phyloP scores from a whole-genome alignment of 2,329 filamentous ascomycete species.

The Aspergillus novofumigatus region DNA sequence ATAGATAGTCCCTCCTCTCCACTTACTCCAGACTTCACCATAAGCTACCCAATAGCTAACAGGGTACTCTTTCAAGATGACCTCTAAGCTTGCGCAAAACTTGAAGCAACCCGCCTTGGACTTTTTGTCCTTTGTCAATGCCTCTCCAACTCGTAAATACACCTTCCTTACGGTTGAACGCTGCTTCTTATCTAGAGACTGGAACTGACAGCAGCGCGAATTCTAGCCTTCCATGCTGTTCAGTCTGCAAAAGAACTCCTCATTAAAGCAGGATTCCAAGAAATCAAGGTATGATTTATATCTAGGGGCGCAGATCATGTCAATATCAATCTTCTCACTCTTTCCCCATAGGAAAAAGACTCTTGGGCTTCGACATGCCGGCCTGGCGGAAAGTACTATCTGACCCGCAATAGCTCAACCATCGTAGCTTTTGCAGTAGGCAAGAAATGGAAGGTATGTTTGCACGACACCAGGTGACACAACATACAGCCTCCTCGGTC shows the following conservation, averaged over 20 bases:
- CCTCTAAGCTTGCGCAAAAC: slow-evolving; percentile 24
- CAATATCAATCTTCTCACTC: neutral
- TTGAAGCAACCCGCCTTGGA: slow-evolving; percentile 59
- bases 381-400: slow-evolving; percentile 91
- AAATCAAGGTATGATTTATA: slow-evolving; percentile 59
- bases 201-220: neutral
- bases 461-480: neutral
- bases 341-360: slow-evolving; percentile 64
- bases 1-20: neutral
- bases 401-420: slow-evolving; percentile 88
- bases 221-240: slow-evolving; percentile 86
- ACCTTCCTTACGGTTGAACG: neutral
- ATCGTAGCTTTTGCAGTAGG: slow-evolving; percentile 91
- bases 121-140: slow-evolving; percentile 91
- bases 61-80: slow-evolving; percentile 24
- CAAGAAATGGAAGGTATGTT: slow-evolving; percentile 67
- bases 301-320: neutral
- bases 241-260: slow-evolving; percentile 71
- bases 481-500: neutral
- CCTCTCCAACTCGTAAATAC: slow-evolving; percentile 79
- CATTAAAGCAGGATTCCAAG: slow-evolving; percentile 76
- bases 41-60: slow-evolving; percentile 9
- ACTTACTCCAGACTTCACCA: slow-evolving; percentile 4
- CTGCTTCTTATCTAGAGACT: neutral
- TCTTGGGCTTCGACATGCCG: slow-evolving; percentile 75